Evolutionary conservation across 1,284 basidiomycete genomes (phyloP).

Genomic region (Puccinia polysora): DNA sequence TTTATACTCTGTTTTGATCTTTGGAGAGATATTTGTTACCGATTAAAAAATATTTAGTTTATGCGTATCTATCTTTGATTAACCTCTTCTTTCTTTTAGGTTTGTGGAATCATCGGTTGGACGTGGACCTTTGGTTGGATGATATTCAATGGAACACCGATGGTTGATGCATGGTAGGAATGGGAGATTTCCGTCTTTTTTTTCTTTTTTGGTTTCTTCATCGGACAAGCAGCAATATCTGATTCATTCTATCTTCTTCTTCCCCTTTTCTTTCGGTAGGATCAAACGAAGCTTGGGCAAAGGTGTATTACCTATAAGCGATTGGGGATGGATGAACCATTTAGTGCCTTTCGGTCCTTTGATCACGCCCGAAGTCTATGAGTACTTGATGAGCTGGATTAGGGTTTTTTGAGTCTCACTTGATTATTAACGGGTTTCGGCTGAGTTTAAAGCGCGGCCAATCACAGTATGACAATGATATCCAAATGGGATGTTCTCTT

Average conservation of each 20-base stretch:
- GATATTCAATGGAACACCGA: conserved; percentile 21
- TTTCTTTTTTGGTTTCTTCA: no score
- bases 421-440: no score
- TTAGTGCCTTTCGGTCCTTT: conserved; percentile 26
- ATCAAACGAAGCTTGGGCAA: not conserved
- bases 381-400: conserved; percentile 12
- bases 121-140: conserved; percentile 8
- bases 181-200: not conserved
- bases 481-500: no score
- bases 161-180: conserved; percentile 29
- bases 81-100: conserved; percentile 2
- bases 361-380: conserved; percentile 21
- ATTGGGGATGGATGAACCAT: conserved; percentile 11
- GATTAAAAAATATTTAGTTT: no score
- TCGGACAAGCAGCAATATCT: no score
- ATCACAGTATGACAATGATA: no score
- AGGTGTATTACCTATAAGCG: conserved; percentile 7
- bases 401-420: conserved; percentile 2
- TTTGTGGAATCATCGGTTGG: conserved; percentile 18
- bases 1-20: not conserved
- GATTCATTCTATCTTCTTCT: no score
- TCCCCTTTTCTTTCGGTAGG: not conserved
- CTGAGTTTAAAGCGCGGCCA: no score
- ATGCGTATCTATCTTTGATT: not conserved
- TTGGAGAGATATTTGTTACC: no score